These are phyloP conservation scores for Mycena maculata DNA, from an alignment of 768 basidiomycete genomes.

Conservation along the genomic window DNA sequence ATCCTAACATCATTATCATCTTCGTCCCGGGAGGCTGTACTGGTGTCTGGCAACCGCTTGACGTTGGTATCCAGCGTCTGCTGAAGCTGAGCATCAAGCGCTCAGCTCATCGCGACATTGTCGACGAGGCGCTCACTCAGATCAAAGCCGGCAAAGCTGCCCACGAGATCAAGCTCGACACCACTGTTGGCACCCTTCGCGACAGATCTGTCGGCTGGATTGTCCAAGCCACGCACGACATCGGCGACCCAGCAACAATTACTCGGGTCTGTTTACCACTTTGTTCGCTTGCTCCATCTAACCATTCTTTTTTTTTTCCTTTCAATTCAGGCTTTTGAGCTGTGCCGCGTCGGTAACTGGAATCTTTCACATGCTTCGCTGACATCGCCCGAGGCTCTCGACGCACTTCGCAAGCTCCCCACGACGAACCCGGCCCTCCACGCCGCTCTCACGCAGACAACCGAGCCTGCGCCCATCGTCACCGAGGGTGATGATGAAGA, in stretches of 20 bases:
- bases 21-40: slow-evolving; percentile 42
- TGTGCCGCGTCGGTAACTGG: slow-evolving; percentile 3
- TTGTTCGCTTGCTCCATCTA: neutral
- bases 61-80: slow-evolving; percentile 39
- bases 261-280: neutral
- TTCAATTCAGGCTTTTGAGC: slow-evolving; percentile 15
- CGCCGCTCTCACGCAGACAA: too few species aligned
- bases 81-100: too few species aligned
- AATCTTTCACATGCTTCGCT: slow-evolving; percentile 15
- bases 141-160: slow-evolving; percentile 31
- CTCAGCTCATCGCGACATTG: slow-evolving; percentile 24
- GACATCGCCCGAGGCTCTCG: slow-evolving; percentile 4
- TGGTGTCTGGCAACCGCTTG: slow-evolving; percentile 38
- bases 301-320: neutral
- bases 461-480: neutral
- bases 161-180: slow-evolving; percentile 14
- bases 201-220: slow-evolving; percentile 24
- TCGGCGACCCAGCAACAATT: neutral
- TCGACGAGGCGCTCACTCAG: slow-evolving; percentile 31
- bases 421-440: neutral
- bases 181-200: slow-evolving; percentile 14
- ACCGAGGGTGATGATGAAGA: neutral
- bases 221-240: slow-evolving; percentile 12
- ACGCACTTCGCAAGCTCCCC: slow-evolving; percentile 4
- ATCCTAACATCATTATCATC: slow-evolving; percentile 38